Evolutionary conservation across 495 filamentous ascomycete species (phyloP).

Genomic region (Penicillium malachiteum): DNA sequence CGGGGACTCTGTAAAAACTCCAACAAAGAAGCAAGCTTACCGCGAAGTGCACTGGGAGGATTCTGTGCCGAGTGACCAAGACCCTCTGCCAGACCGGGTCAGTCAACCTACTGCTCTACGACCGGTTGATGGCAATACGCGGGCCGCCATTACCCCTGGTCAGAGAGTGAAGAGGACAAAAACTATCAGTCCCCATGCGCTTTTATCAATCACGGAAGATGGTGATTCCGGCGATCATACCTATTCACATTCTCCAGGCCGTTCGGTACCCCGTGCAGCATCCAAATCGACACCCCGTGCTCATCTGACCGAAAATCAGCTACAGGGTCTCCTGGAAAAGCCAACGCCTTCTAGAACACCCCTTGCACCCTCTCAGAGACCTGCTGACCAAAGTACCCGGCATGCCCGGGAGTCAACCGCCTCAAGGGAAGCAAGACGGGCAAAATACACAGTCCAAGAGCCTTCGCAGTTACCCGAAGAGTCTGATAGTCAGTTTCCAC

Average conservation of each 20-base stretch:
- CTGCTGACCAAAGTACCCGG: neutral
- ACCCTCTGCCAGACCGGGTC: neutral
- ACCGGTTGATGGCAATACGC: slow-evolving; percentile 23
- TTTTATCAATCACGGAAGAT: slow-evolving; percentile 44
- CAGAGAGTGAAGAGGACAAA: slow-evolving; percentile 11
- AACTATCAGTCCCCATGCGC: slow-evolving; percentile 15
- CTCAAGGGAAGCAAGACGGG: too few species aligned
- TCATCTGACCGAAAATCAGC: slow-evolving; percentile 16
- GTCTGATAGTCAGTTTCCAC: slow-evolving; percentile 3
- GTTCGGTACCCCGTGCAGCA: neutral
- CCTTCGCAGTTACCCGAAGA: neutral
- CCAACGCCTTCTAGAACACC: slow-evolving; percentile 30
- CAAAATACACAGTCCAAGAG: neutral
- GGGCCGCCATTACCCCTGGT: neutral
- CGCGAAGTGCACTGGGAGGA: slow-evolving; percentile 10
- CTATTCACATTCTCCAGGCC: neutral
- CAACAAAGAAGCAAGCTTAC: slow-evolving; percentile 51
- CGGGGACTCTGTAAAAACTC: slow-evolving; percentile 60
- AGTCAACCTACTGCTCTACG: slow-evolving; percentile 17
- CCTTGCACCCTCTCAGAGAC: slow-evolving; percentile 1
- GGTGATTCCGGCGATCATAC: slow-evolving; percentile 25
- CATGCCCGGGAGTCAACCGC: too few species aligned
- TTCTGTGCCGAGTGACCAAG: neutral
- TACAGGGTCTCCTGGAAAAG: slow-evolving; percentile 39
- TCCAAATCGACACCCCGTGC: neutral